Conservation (phyloP, 176 grass and related monocot genomes). For the Musa troglodytarum region DNA sequence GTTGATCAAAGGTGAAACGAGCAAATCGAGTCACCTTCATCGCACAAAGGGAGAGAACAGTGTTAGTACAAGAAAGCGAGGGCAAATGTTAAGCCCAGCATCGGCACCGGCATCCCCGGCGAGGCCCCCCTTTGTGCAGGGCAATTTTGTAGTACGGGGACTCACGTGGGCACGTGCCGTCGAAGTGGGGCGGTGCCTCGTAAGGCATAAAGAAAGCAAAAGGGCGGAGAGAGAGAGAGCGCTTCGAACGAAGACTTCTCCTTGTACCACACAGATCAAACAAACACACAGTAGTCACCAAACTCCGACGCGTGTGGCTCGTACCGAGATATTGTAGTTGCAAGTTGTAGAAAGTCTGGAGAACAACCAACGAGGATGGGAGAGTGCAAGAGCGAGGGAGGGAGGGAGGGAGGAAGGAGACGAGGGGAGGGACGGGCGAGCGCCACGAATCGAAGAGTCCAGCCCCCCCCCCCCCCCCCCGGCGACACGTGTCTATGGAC, state of each 20-base stretch:
- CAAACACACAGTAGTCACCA: background rate
- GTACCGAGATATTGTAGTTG: too few species aligned
- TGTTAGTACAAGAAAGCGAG: too few species aligned
- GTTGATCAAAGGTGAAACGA: background rate
- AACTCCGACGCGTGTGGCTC: background rate
- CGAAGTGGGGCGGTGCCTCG: constrained; percentile 41
- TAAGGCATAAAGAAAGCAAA: constrained; percentile 41
- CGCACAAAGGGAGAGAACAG: too few species aligned
- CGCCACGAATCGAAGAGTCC: background rate
- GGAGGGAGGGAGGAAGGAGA: background rate
- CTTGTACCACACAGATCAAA: too few species aligned
- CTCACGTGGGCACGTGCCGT: constrained; percentile 53
- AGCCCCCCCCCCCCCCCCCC: too few species aligned
- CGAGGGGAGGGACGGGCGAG: constrained; percentile 20
- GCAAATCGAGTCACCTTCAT: background rate
- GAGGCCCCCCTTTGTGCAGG: background rate
- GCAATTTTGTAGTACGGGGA: background rate
- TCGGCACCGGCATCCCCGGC: background rate
- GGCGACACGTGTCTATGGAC: too few species aligned
- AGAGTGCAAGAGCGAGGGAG: too few species aligned
- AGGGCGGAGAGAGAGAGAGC: background rate
- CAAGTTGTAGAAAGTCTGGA: too few species aligned
- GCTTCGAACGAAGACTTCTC: too few species aligned
- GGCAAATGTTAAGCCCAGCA: background rate
- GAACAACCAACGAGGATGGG: too few species aligned